Evolutionary conservation across 306 rosid species (phyloP), one percentile per base, ranked within the genome.

Genomic region (Cajanus cajan): DNA sequence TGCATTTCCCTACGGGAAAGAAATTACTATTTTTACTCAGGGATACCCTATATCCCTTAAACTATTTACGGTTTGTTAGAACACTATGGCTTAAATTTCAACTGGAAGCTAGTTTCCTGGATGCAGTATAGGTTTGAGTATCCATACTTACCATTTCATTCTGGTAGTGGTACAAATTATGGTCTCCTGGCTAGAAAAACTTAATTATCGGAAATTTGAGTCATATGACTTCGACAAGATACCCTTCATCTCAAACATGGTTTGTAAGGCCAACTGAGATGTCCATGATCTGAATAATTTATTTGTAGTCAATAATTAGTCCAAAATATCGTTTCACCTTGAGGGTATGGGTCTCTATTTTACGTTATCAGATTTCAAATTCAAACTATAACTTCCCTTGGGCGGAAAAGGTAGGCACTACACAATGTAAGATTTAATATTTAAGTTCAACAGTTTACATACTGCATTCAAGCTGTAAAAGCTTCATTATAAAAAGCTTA

Each of bases 271-370:
- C 72, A 36, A 39, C 71, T 40, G 18, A 19, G 51, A 66, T 22
- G 39, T 22, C 39, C 73, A 25, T 68, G 74, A 67, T 44, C 8
- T 68, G 57, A 68, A 68, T 50, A 15, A 48, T 28, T 70, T 70
- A 28, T 3, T 70, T 70, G 76, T 36, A 71, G 21, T 11, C 10
- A 33, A 34, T 51, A 51, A 48, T 33, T 70, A 31, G 62, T 48
- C 31, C 15, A 11, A 39, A 70, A 70, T 48, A 18, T 48, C 40
- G 7, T 33, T 50, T 33, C 47, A 45, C 14, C 13, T 54, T 18
- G 44, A 15, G 63, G n/a, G 5, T 50, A 33, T 71, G 50, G 28
- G 52, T 52, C 65, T 36, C 13, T 36, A 13, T 18, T 43, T 6
- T 18, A 69, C 61, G 2, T 70, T 28, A n/a, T n/a, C n/a, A n/a